A percentile compares a stretch with the other conserved stretches of the same genome.
Evolutionary conservation across 352 stramenopile genomes (phyloP).

Genomic region (Pythium myriotylum): DNA sequence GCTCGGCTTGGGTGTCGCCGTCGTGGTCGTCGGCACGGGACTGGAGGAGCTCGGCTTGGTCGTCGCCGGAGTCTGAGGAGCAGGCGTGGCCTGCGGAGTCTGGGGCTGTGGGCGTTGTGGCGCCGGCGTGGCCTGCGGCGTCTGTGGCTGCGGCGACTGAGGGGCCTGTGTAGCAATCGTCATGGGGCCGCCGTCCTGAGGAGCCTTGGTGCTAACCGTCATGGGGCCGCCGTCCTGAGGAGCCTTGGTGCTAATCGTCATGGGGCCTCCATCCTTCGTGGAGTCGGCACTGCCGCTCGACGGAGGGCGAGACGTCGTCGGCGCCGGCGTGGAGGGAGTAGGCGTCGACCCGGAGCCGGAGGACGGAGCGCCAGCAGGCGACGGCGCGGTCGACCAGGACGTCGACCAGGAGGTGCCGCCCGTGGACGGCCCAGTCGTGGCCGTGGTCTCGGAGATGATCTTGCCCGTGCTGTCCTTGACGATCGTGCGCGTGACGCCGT

Average conservation of each 20-base stretch:
- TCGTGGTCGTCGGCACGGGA: background rate
- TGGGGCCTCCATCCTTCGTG: constrained; percentile 6
- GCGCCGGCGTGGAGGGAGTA: background rate
- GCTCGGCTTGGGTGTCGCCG: background rate
- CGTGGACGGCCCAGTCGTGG: background rate
- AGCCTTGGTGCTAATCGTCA: constrained; percentile 1
- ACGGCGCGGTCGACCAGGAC: constrained; percentile 12
- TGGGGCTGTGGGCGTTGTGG: constrained; percentile 12
- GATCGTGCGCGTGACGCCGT: constrained; percentile 7
- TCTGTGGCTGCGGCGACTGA: constrained; percentile 12
- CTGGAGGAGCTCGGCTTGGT: background rate
- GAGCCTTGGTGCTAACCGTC: background rate
- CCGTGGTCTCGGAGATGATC: background rate
- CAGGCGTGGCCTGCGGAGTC: constrained; percentile 4
- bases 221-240: constrained; percentile 8
- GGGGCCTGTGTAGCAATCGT: constrained; percentile 13
- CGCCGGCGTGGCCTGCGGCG: constrained; percentile 3
- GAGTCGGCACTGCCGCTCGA: background rate
- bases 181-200: constrained; percentile 15
- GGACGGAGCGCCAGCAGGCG: background rate
- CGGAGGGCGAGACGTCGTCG: background rate
- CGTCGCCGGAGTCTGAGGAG: background rate
- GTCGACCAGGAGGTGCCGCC: constrained; percentile 1
- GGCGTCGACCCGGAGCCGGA: background rate
- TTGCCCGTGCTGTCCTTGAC: constrained; percentile 1